phyloP scores from a whole-genome alignment of 768 basidiomycete species.

The Boletus sp. region DNA sequence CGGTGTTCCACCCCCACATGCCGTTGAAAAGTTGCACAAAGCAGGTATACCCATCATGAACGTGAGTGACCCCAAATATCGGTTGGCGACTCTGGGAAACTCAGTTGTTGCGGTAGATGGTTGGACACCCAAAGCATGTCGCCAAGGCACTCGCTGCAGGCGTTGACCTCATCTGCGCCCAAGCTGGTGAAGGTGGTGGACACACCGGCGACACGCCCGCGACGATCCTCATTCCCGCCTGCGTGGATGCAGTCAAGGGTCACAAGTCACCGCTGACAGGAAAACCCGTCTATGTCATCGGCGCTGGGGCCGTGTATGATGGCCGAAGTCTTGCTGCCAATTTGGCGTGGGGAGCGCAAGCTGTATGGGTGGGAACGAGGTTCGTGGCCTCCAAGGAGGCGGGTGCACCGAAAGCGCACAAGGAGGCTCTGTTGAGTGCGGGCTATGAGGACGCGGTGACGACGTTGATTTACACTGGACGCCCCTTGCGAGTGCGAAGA shows the following conservation, averaged over 20 bases:
- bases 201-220: constrained; percentile 85
- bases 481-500: constrained; percentile 81
- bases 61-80: constrained; percentile 33
- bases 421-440: constrained; percentile 69
- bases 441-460: constrained; percentile 77
- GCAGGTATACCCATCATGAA: constrained; percentile 90
- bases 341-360: constrained; percentile 85
- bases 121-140: constrained; percentile 93
- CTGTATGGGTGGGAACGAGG: constrained; percentile 86
- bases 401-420: constrained; percentile 79
- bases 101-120: constrained; percentile 50
- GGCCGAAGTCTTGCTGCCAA: constrained; percentile 87
- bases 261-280: constrained; percentile 78
- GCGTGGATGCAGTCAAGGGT: constrained; percentile 80
- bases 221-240: constrained; percentile 86
- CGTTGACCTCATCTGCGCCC: constrained; percentile 91
- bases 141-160: constrained; percentile 77
- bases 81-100: background rate
- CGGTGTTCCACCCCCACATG: constrained; percentile 80
- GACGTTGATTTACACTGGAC: constrained; percentile 88
- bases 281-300: constrained; percentile 81
- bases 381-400: constrained; percentile 86
- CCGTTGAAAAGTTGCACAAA: constrained; percentile 77
- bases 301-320: constrained; percentile 90
- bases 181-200: constrained; percentile 90